Evolutionary conservation across 192 early-diverging fungal species (phyloP).

Genomic region (Coemansia sp.): DNA sequence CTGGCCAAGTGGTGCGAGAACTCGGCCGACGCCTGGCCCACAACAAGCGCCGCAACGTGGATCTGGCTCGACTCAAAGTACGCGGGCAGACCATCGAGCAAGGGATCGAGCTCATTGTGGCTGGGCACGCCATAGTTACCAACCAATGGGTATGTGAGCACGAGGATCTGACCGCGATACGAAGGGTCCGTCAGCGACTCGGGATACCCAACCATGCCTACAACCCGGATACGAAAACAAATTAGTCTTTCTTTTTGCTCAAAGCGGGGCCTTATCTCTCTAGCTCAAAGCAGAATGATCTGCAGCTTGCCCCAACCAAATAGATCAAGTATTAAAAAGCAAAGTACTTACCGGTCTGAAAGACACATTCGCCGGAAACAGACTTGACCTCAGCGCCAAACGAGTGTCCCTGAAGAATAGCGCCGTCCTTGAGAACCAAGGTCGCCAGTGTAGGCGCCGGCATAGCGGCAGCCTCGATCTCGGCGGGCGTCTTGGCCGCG

Average conservation of each 20-base stretch:
- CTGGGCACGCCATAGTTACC: constrained; percentile 99
- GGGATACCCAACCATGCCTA: constrained; percentile 97
- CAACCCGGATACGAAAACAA: background rate
- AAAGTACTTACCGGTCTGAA: constrained; percentile 87
- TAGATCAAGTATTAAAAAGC: background rate
- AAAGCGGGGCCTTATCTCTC: background rate
- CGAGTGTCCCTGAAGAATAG: constrained; percentile 83
- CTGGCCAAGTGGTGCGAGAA: constrained; percentile 91
- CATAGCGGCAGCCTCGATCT: constrained; percentile 29
- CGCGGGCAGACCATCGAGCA: constrained; percentile 82
- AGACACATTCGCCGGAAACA: constrained; percentile 95
- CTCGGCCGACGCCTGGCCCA: constrained; percentile 88
- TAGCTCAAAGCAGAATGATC: background rate
- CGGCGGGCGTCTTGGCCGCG: constrained; percentile 39
- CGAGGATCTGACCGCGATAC: constrained; percentile 96
- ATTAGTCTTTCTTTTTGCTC: background rate
- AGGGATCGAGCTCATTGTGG: constrained; percentile 75
- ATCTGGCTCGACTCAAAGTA: constrained; percentile 96
- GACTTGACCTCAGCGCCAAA: constrained; percentile 87
- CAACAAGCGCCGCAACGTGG: constrained; percentile 88
- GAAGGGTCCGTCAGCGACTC: constrained; percentile 98
- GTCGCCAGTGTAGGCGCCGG: constrained; percentile 54
- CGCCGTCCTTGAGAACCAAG: constrained; percentile 85
- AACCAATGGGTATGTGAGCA: constrained; percentile 95
- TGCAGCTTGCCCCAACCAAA: background rate